Percentiles rank a stretch among this genome's conserved stretches.
phyloP scores from a whole-genome alignment of 2,329 filamentous ascomycete genomes.

The Ophiosphaerella narmari region DNA sequence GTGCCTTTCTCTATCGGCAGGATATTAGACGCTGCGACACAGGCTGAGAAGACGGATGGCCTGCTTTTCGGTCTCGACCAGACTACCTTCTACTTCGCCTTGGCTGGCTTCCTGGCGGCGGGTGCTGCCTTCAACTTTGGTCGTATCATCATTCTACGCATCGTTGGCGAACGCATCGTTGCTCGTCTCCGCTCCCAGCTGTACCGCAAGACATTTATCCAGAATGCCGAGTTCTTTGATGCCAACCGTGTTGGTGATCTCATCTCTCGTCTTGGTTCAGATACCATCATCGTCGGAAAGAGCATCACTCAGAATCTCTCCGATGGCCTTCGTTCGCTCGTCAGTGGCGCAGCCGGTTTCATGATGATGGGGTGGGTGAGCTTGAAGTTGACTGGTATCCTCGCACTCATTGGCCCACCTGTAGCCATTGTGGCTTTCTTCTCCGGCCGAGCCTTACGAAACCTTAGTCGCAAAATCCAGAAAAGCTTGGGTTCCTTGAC shows the following conservation, averaged over 20 bases:
- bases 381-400: slow-evolving; percentile 82
- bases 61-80: slow-evolving; percentile 83
- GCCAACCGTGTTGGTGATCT: slow-evolving; percentile 95
- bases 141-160: slow-evolving; percentile 87
- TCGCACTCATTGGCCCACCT: slow-evolving; percentile 86
- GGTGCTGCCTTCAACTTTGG: slow-evolving; percentile 93
- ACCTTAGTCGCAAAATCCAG: slow-evolving; percentile 89
- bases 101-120: slow-evolving; percentile 73
- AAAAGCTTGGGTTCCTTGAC: slow-evolving; percentile 90
- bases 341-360: slow-evolving; percentile 89
- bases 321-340: slow-evolving; percentile 87
- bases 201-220: slow-evolving; percentile 90
- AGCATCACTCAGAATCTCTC: slow-evolving; percentile 98
- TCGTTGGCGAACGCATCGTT: slow-evolving; percentile 94
- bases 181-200: slow-evolving; percentile 85
- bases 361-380: slow-evolving; percentile 96
- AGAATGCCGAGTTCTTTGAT: slow-evolving; percentile 98
- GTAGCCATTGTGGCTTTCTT: slow-evolving; percentile 89
- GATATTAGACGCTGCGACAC: slow-evolving; percentile 89
- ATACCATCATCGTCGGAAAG: slow-evolving; percentile 97
- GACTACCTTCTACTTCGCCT: slow-evolving; percentile 83
- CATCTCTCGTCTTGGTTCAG: slow-evolving; percentile 92
- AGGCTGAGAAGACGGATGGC: slow-evolving; percentile 64
- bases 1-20: slow-evolving; percentile 96
- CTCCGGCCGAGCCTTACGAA: slow-evolving; percentile 87